A percentile compares a stretch with the other conserved stretches of the same genome.
phyloP scores from a whole-genome alignment of 495 filamentous ascomycete species.

The Lasiosphaeriaceae sp. region DNA sequence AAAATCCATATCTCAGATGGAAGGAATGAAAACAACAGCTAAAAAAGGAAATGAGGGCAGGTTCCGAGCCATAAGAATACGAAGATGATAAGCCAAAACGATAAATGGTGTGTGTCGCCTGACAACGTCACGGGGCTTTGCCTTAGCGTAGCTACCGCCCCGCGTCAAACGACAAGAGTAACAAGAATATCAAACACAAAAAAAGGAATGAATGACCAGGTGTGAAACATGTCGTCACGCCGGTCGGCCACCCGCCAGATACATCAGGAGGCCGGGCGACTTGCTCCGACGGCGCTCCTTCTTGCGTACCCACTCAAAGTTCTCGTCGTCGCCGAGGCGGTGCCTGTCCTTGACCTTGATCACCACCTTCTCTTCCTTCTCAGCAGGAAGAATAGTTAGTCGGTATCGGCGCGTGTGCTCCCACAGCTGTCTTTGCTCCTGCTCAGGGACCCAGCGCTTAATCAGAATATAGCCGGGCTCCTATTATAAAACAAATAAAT shows the following conservation, averaged over 20 bases:
- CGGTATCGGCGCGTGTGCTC: conserved; percentile 63
- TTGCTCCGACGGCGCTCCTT: conserved; percentile 50
- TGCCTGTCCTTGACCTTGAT: conserved; percentile 34
- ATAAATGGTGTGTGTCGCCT: not conserved
- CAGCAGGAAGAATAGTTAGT: conserved; percentile 39
- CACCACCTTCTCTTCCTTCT: conserved; percentile 31
- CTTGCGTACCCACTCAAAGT: conserved; percentile 59
- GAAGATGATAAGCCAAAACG: not conserved
- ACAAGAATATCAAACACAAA: not conserved
- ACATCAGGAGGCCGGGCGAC: conserved; percentile 45
- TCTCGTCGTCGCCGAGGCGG: conserved; percentile 44
- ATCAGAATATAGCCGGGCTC: conserved; percentile 72
- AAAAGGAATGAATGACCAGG: conserved; percentile 2
- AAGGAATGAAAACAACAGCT: conserved; percentile 5
- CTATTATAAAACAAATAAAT: conserved; percentile 30
- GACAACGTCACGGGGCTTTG: not conserved
- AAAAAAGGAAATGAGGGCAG: not conserved
- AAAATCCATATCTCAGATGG: not conserved
- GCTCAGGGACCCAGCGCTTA: conserved; percentile 69
- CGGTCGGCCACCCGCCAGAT: conserved; percentile 42
- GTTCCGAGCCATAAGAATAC: not conserved
- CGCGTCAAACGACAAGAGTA: not conserved
- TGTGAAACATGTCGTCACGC: conserved; percentile 15
- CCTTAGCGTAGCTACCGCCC: not conserved
- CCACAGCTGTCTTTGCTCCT: conserved; percentile 70